Conservation (phyloP, 73 alveolate species). For the Paramecium primaurelia region DNA sequence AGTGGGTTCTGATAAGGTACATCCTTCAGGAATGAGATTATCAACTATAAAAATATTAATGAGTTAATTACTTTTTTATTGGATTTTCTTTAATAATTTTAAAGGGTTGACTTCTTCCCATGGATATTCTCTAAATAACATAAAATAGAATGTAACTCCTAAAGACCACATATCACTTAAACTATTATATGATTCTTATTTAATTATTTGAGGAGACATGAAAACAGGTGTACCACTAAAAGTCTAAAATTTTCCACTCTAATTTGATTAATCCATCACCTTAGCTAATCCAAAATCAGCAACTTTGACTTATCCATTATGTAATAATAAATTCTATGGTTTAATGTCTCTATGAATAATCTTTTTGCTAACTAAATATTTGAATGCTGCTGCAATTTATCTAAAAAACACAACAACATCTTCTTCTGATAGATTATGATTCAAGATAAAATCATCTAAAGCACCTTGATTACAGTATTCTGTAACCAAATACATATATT, state of each 20-base stretch:
- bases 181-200: slow-evolving; percentile 45
- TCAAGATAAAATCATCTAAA: slow-evolving; percentile 38
- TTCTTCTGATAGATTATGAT: slow-evolving; percentile 48
- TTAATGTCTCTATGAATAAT: slow-evolving; percentile 56
- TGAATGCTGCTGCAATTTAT: slow-evolving; percentile 52
- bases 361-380: not conserved
- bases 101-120: slow-evolving; percentile 44
- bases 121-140: slow-evolving; percentile 48
- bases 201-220: slow-evolving; percentile 53
- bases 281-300: slow-evolving; percentile 63
- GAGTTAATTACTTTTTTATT: not conserved
- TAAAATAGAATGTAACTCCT: slow-evolving; percentile 55
- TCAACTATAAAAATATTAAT: not conserved
- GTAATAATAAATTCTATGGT: slow-evolving; percentile 49
- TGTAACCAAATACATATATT: slow-evolving; percentile 64
- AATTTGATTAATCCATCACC: slow-evolving; percentile 23
- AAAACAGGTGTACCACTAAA: slow-evolving; percentile 48
- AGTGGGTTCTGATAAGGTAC: slow-evolving; percentile 41
- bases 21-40: slow-evolving; percentile 49
- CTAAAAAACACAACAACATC: slow-evolving; percentile 41
- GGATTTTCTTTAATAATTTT: not conserved
- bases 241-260: slow-evolving; percentile 40
- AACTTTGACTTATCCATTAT: slow-evolving; percentile 21
- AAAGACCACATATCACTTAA: slow-evolving; percentile 61
- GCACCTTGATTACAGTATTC: slow-evolving; percentile 68